phyloP scores from a whole-genome alignment of 805 yeast genomes.

The Metschnikowia picachoensis region DNA sequence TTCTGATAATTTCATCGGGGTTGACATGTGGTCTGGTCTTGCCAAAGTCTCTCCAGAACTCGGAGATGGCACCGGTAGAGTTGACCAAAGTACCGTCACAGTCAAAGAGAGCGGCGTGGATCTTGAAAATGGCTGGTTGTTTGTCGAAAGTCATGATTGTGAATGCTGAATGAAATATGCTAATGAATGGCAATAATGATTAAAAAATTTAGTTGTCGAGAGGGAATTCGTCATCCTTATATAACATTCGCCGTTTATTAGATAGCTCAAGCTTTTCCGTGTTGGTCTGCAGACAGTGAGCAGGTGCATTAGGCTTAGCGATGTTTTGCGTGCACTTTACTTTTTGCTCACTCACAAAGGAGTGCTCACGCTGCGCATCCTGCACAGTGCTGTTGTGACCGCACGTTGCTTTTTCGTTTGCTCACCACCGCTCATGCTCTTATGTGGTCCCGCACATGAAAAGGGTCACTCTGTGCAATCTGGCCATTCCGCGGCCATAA shows the following conservation, averaged over 20 bases:
- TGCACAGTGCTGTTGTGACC: slow-evolving; percentile 2
- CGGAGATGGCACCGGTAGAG: slow-evolving; percentile 78
- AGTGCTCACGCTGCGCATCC: background rate
- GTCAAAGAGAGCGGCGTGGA: slow-evolving; percentile 62
- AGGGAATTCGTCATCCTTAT: slow-evolving; percentile 1
- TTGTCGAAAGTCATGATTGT: slow-evolving; percentile 20
- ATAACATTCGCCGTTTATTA: slow-evolving; percentile 5
- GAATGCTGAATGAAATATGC: slow-evolving; percentile 1
- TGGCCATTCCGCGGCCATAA: background rate
- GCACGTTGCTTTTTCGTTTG: slow-evolving; percentile 6
- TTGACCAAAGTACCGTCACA: slow-evolving; percentile 85
- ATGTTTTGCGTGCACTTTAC: slow-evolving; percentile 1
- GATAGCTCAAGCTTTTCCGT: slow-evolving; percentile 3
- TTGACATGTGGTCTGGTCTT: slow-evolving; percentile 62
- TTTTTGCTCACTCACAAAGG: background rate
- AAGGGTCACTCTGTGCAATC: slow-evolving; percentile 1
- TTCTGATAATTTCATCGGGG: slow-evolving; percentile 65
- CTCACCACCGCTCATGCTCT: slow-evolving; percentile 4
- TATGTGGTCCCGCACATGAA: background rate
- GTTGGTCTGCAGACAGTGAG: background rate
- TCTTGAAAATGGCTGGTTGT: slow-evolving; percentile 42
- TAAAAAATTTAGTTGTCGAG: background rate
- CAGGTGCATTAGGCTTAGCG: background rate
- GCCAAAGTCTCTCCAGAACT: slow-evolving; percentile 76
- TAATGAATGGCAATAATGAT: background rate